A percentile compares a stretch with the other conserved stretches of the same genome.
Evolutionary conservation across 1,284 basidiomycete genomes (phyloP).

Genomic region (Somion occarium): DNA sequence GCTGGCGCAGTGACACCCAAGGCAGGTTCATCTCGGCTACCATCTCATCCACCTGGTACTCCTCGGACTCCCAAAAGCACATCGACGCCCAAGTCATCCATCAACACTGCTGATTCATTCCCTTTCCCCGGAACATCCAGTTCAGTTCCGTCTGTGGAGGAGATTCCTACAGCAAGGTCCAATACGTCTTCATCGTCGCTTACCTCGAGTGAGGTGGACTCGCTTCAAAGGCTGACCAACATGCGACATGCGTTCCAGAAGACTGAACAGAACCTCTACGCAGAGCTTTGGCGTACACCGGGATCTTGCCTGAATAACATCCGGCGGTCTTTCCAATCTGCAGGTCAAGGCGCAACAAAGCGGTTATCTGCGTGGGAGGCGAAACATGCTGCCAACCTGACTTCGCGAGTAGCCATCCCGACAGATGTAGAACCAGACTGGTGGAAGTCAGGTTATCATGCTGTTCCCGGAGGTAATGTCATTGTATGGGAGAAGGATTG

Average conservation of each 20-base stretch:
- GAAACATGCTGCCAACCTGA: constrained; percentile 42
- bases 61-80: constrained; percentile 13
- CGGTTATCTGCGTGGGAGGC: constrained; percentile 58
- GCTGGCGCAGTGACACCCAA: constrained; percentile 23
- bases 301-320: constrained; percentile 54
- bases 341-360: constrained; percentile 44
- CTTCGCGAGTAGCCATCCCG: constrained; percentile 23
- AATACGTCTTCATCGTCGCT: constrained; percentile 11
- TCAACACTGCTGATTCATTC: constrained; percentile 6
- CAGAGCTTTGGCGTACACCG: constrained; percentile 43
- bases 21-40: constrained; percentile 11
- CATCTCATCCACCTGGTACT: constrained; percentile 19
- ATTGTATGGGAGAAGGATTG: constrained; percentile 67
- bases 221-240: constrained; percentile 38
- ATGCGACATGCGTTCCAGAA: constrained; percentile 54
- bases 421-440: constrained; percentile 50
- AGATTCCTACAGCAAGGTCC: not conserved
- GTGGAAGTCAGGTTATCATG: constrained; percentile 58
- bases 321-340: constrained; percentile 48
- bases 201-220: constrained; percentile 20
- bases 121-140: constrained; percentile 10
- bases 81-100: constrained; percentile 7
- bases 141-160: constrained; percentile 3
- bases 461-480: constrained; percentile 61
- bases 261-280: constrained; percentile 54